Base-by-base conservation (phyloP, 768 basidiomycete species). In the Tricholoma terreum region DNA sequence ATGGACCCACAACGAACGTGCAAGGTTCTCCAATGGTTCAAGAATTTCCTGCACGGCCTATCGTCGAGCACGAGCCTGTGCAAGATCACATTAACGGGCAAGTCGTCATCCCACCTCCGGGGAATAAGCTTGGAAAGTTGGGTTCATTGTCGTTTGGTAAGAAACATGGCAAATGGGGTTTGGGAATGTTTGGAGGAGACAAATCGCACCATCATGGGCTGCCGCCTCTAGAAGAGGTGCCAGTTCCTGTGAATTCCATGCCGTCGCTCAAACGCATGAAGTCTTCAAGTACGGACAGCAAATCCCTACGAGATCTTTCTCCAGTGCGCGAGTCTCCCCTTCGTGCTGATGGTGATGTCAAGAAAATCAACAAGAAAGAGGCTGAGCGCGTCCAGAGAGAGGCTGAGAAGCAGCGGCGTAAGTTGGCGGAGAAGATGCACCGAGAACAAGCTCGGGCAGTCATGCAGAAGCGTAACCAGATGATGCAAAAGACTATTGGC, bases 381-480 rank as follows among this genome's bases (percentile, higher is more conserved):
- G 87, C 87, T 2, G 86, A 90, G 65, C 84, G 88, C 36, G 70
- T 89, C 51, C 84, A 85, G 56, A 83, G 81, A 58, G 92, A 95
- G 71, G 89, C 90, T 17, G 92, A 94, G 77, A 84, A 87, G 65
- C 89, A 91, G 63, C 86, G 88, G 60, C 90, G 92, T 61, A 85
- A 85, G 55, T 78, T 90, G 60, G 84, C 81, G 15, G 84, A 87
- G 69, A 85, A 84, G 64, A 85, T 77, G 67, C 85, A 91, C 59
- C 84, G 86, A 64, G 94, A 97, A 65, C 89, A 94, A 71, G 91
- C 94, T 15, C 84, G 94, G 54, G 92, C 92, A 43, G 94, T 96
- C 72, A 89, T 95, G 86, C 83, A 87, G 66, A 96, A 95, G 76
- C 88, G 92, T 61, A 86, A 83, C 58, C 84, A 87, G 62, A 80